Conservation (phyloP, 805 yeast species). For the Nematodospora valgi region DNA sequence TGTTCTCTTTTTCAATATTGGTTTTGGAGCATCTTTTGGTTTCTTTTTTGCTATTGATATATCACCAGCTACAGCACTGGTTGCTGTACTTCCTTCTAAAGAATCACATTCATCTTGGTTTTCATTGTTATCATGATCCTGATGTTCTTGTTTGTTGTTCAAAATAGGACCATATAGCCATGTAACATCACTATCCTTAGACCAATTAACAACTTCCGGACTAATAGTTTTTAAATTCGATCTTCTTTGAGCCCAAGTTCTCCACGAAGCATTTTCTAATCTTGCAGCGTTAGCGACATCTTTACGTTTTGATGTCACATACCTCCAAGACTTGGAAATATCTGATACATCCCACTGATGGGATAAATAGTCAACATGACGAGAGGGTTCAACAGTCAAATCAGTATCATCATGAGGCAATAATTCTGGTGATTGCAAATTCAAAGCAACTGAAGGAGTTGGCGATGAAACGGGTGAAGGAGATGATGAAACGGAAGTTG, state of each 20-base stretch:
- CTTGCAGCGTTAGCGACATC: conserved; percentile 65
- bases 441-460: conserved; percentile 6
- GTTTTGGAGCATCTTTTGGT: conserved; percentile 48
- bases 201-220: conserved; percentile 93
- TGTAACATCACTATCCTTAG: conserved; percentile 93
- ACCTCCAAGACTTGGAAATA: conserved; percentile 93
- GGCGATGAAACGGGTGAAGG: conserved; percentile 6
- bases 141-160: conserved; percentile 33
- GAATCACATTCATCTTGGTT: conserved; percentile 6
- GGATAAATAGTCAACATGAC: conserved; percentile 91
- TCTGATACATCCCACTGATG: conserved; percentile 96
- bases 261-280: conserved; percentile 69
- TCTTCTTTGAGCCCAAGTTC: conserved; percentile 89
- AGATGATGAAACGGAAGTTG: conserved; percentile 2
- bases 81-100: conserved; percentile 24
- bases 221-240: conserved; percentile 69
- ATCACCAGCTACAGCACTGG: conserved; percentile 44
- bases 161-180: conserved; percentile 95
- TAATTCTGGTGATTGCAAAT: conserved; percentile 14
- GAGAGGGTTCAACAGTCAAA: conserved; percentile 72
- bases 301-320: conserved; percentile 76
- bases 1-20: conserved; percentile 84
- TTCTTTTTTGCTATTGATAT: conserved; percentile 37
- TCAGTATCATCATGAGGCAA: conserved; percentile 83
- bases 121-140: neutral